These are phyloP conservation scores for Dendrobium nobile DNA, from an alignment of 106 monocot species.

Conservation along the genomic window DNA sequence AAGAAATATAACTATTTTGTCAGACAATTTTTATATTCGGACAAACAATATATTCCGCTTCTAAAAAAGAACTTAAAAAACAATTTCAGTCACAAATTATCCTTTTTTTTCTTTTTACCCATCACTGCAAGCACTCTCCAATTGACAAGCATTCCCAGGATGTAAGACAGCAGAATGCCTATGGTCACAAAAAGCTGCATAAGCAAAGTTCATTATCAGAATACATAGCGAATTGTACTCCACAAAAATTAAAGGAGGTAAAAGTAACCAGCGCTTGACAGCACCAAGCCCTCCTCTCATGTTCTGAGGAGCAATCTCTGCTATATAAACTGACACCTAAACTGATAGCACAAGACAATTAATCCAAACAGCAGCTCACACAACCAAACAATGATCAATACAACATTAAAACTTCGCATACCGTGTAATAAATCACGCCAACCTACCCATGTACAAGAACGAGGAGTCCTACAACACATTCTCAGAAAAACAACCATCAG, in stretches of 20 bases:
- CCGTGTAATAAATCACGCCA: constrained; percentile 77
- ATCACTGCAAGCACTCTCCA: constrained; percentile 90
- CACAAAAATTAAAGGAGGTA: neutral
- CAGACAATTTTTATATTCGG: too few species aligned
- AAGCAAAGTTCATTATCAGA: neutral
- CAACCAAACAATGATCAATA: neutral
- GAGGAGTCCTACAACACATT: constrained; percentile 56
- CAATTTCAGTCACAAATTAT: neutral
- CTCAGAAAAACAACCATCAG: constrained; percentile 1
- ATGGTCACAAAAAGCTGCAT: constrained; percentile 84
- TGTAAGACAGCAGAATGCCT: constrained; percentile 74
- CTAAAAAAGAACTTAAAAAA: too few species aligned
- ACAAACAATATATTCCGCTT: too few species aligned
- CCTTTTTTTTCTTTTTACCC: constrained; percentile 26
- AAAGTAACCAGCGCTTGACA: constrained; percentile 56
- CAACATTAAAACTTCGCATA: constrained; percentile 12
- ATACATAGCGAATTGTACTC: neutral
- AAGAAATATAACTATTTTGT: too few species aligned
- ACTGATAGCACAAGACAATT: neutral
- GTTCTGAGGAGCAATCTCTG: constrained; percentile 94
- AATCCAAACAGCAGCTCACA: neutral
- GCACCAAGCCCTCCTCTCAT: constrained; percentile 88
- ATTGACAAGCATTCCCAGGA: constrained; percentile 74
- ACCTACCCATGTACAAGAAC: constrained; percentile 93
- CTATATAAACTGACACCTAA: constrained; percentile 92